Conservation (phyloP, 2,329 filamentous ascomycete species). For the Ceratocystis cacaofunesta region DNA sequence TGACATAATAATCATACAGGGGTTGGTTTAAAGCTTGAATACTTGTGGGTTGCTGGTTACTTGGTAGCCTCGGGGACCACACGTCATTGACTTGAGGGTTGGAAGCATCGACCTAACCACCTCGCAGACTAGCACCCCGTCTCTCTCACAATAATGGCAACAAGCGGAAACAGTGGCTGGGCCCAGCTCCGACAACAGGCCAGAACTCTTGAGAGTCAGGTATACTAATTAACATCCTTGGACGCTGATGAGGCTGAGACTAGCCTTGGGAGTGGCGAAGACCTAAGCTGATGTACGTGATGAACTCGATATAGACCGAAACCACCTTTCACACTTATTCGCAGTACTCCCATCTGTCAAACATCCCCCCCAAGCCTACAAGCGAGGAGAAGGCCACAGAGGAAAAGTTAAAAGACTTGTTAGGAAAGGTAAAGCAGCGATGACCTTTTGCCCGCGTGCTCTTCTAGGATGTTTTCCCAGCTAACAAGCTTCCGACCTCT, state of each 20-base stretch:
- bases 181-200: slow-evolving; percentile 88
- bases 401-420: slow-evolving; percentile 64
- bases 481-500: slow-evolving; percentile 16
- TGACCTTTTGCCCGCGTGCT: neutral
- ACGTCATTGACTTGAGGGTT: slow-evolving; percentile 11
- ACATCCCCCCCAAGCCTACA: slow-evolving; percentile 67
- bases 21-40: slow-evolving; percentile 5
- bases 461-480: neutral
- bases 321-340: slow-evolving; percentile 72
- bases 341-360: slow-evolving; percentile 69
- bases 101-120: slow-evolving; percentile 5
- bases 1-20: slow-evolving; percentile 16
- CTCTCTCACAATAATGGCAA: slow-evolving; percentile 11
- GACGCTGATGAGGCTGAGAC: neutral
- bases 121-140: neutral
- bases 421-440: slow-evolving; percentile 53
- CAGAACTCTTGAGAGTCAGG: slow-evolving; percentile 76
- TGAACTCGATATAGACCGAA: slow-evolving; percentile 50
- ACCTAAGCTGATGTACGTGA: slow-evolving; percentile 9
- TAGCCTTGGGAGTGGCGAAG: slow-evolving; percentile 8
- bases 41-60: slow-evolving; percentile 8
- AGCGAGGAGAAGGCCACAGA: slow-evolving; percentile 74
- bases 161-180: slow-evolving; percentile 53
- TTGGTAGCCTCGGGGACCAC: slow-evolving; percentile 11
- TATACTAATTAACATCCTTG: slow-evolving; percentile 27